Evolutionary conservation across 495 filamentous ascomycete genomes (phyloP).

Genomic region (Daldinia grandis): DNA sequence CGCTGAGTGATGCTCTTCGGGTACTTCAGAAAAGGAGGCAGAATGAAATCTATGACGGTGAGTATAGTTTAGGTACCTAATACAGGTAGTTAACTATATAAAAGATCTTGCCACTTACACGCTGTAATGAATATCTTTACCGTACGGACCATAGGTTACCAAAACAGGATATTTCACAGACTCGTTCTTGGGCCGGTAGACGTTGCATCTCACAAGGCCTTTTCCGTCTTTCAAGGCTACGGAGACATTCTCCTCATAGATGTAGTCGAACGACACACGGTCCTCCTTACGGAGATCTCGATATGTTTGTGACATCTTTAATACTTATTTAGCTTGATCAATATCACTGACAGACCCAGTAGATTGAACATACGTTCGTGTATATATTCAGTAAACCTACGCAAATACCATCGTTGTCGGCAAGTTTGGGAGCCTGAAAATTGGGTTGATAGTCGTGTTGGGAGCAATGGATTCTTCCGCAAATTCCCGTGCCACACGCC

Average conservation of each 20-base stretch:
- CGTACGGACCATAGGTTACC: background rate
- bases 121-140: background rate
- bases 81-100: too few species aligned
- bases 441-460: too few species aligned
- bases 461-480: background rate
- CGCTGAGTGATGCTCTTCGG: background rate
- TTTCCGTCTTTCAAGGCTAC: background rate
- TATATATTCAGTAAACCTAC: too few species aligned
- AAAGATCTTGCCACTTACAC: background rate
- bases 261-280: background rate
- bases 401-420: too few species aligned
- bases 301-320: background rate
- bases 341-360: background rate
- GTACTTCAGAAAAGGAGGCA: background rate
- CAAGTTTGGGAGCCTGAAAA: too few species aligned
- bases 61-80: too few species aligned
- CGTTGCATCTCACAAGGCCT: background rate
- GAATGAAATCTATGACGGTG: background rate
- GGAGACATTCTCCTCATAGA: background rate
- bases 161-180: background rate
- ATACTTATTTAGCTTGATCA: background rate
- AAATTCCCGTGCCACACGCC: background rate
- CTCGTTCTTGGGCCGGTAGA: background rate
- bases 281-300: background rate
- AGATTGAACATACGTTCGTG: background rate